Base-by-base conservation (phyloP, 805 yeast genomes). In the Saccharomycopsis lassenensis region DNA sequence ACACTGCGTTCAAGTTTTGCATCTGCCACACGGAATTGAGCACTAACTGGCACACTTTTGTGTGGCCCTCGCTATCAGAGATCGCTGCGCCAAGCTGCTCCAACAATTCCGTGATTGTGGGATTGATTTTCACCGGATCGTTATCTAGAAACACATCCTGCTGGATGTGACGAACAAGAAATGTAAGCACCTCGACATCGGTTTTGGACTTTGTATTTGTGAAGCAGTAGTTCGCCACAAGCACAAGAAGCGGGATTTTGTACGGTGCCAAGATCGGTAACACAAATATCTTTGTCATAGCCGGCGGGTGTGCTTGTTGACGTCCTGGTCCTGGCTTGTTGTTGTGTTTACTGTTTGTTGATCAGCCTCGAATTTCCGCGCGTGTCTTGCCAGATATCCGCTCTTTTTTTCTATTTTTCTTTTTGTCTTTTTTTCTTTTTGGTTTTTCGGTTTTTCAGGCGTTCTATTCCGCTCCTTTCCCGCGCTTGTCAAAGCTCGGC, bases 211-310 rank as follows among this genome's bases (percentile, higher is more conserved):
- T 73, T 2, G 68, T 44, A 11, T 51, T 50, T 6, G 59, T 59
- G 8, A 59, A 50, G 31, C 73, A 59, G 45, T 70, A 69, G 0
- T 67, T 65, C 11, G 62, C 61, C 4, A 74, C 59, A 10, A 77
- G 48, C 2, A 66, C 53, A 7, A 74, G 46, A 1, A 74, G 46
- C 1, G 75, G 69, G 0, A 77, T 53, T 44, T 71, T 73, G 38
- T 70, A 65, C 1, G 82, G 74, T 4, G 78, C 67, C 19, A 76
- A 45, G 1, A 58, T 48, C 2, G 65, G 61, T n/a, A n/a, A n/a
- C n/a, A n/a, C n/a, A n/a, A n/a, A n/a, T n/a, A n/a, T n/a, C n/a
- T n/a, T n/a, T n/a, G n/a, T n/a, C n/a, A n/a, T n/a, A n/a, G n/a
- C n/a, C n/a, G n/a, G n/a, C n/a, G n/a, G n/a, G n/a, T n/a, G n/a